Evolutionary conservation across 371 early-diverging fungal species (phyloP).

Genomic region (Funneliformis caledonium): DNA sequence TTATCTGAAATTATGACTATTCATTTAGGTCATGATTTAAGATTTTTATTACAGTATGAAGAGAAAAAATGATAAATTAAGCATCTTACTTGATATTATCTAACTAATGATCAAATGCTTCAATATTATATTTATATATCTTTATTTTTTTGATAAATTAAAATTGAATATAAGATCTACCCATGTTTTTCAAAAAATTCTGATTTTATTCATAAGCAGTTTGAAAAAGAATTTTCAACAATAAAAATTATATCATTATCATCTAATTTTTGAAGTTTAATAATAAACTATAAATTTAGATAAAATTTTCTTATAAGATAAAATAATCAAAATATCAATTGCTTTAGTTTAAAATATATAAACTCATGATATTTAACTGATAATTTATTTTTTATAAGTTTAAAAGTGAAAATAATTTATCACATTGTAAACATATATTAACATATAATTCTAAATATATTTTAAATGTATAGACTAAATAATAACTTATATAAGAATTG

Average conservation of each 20-base stretch:
- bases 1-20: too few relatives aligned
- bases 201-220: background rate
- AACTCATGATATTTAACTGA: background rate
- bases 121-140: too few relatives aligned
- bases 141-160: background rate
- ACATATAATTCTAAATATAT: background rate
- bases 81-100: too few relatives aligned
- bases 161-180: background rate
- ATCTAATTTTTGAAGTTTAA: background rate
- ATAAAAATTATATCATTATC: background rate
- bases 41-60: too few relatives aligned
- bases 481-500: slow-evolving; percentile 2
- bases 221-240: background rate
- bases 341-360: background rate
- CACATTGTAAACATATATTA: background rate
- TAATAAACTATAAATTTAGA: slow-evolving; percentile 5
- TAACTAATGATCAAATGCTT: too few relatives aligned
- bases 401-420: background rate
- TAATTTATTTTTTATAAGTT: background rate
- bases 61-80: too few relatives aligned
- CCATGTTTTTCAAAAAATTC: background rate
- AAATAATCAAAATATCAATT: background rate
- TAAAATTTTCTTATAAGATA: background rate
- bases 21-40: too few relatives aligned
- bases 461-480: background rate